Evolutionary conservation across 2,329 filamentous ascomycete genomes (phyloP).

Genomic region (Epichloe sibirici): DNA sequence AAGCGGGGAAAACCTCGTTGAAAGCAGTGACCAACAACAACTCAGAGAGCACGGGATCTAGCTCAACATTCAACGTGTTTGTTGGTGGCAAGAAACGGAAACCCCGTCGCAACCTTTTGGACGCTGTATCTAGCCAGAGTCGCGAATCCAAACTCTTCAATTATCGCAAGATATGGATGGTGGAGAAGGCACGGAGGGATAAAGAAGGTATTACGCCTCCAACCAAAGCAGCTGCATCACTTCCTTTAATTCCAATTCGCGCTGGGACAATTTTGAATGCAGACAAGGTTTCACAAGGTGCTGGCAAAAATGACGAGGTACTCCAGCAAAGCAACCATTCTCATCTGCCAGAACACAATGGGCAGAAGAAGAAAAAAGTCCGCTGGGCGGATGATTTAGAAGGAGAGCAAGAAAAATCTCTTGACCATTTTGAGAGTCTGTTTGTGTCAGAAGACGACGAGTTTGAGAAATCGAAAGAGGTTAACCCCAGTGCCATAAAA

Average conservation of each 20-base stretch:
- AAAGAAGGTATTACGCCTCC: constrained; percentile 4
- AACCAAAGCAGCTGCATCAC: not conserved
- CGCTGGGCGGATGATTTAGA: constrained; percentile 4
- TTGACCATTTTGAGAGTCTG: constrained; percentile 1
- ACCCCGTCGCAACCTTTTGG: constrained; percentile 22
- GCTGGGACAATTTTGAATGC: not conserved
- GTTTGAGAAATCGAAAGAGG: not conserved
- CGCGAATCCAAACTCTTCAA: constrained; percentile 29
- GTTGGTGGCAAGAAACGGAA: constrained; percentile 28
- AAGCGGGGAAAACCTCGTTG: not conserved
- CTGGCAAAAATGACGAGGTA: not conserved
- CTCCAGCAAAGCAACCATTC: not conserved
- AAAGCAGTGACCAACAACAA: not conserved
- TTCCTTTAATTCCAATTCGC: not conserved
- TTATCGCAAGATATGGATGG: constrained; percentile 2
- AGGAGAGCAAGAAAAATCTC: not conserved
- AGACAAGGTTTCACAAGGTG: not conserved
- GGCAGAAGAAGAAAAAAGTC: constrained; percentile 2
- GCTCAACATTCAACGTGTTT: constrained; percentile 30
- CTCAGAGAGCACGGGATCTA: not conserved
- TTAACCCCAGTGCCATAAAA: not conserved
- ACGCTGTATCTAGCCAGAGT: constrained; percentile 28
- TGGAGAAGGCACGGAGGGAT: constrained; percentile 7
- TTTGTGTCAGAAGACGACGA: constrained; percentile 3
- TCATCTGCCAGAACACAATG: not conserved